phyloP scores from a whole-genome alignment of 1,139 yeast genomes.

The Candida dubliniensis region DNA sequence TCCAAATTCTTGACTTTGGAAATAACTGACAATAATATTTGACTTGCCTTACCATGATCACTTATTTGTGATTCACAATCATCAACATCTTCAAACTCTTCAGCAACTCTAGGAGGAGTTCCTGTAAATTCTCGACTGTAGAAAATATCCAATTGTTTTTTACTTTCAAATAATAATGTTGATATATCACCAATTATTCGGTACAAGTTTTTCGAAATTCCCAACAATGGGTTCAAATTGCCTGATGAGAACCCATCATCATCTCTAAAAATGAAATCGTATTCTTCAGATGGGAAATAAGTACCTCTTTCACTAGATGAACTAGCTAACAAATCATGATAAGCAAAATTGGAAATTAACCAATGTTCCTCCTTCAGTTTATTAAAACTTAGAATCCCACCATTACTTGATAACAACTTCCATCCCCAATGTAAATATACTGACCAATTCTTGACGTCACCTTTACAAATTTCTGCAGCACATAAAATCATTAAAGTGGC shows the following conservation, averaged over 20 bases:
- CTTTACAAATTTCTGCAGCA: constrained; percentile 74
- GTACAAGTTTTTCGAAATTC: constrained; percentile 68
- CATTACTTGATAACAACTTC: constrained; percentile 52
- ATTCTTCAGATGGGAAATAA: constrained; percentile 56
- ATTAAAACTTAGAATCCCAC: constrained; percentile 57
- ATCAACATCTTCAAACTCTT: constrained; percentile 12
- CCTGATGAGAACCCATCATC: constrained; percentile 34
- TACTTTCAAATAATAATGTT: constrained; percentile 56
- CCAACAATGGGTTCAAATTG: constrained; percentile 65
- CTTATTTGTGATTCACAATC: constrained; percentile 24
- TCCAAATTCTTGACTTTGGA: constrained; percentile 50
- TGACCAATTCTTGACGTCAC: constrained; percentile 73
- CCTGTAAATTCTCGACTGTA: constrained; percentile 14
- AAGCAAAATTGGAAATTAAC: constrained; percentile 78
- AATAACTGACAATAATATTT: constrained; percentile 26
- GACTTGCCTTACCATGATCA: constrained; percentile 27
- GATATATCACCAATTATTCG: constrained; percentile 68
- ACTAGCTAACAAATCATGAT: constrained; percentile 73
- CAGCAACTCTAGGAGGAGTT: constrained; percentile 1
- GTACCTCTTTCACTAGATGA: constrained; percentile 57
- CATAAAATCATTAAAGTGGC: constrained; percentile 68
- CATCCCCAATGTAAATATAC: constrained; percentile 62
- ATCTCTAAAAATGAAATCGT: constrained; percentile 53
- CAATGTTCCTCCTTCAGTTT: constrained; percentile 64
- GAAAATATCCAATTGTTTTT: constrained; percentile 24